A percentile compares a stretch with the other conserved stretches of the same genome.
These are phyloP conservation scores for Lepiota venenata DNA, from an alignment of 768 basidiomycete species.

Conservation along the genomic window DNA sequence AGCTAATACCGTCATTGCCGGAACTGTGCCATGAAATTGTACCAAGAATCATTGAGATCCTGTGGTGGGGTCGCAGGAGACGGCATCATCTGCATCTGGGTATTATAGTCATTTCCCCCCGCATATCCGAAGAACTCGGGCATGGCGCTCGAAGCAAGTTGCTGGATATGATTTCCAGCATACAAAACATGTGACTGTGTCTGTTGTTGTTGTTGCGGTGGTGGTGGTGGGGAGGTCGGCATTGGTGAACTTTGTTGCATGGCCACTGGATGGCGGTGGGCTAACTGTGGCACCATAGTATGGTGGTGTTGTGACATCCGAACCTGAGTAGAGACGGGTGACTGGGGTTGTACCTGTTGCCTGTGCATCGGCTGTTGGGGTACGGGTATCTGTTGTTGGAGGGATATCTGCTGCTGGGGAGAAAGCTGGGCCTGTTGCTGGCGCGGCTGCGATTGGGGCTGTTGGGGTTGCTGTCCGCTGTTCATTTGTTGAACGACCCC, in stretches of 20 bases:
- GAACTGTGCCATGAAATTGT: conserved; percentile 45
- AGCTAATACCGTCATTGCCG: conserved; percentile 23
- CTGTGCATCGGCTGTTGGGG: not conserved
- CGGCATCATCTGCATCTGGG: conserved; percentile 25
- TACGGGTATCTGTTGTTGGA: conserved; percentile 23
- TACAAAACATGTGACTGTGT: conserved; percentile 1
- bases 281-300: conserved; percentile 12
- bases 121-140: conserved; percentile 30
- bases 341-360: not conserved
- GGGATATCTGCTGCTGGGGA: conserved; percentile 8
- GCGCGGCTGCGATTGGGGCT: conserved; percentile 4
- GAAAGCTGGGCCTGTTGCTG: conserved; percentile 5
- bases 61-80: conserved; percentile 21
- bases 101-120: conserved; percentile 16
- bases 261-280: conserved; percentile 20
- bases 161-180: conserved; percentile 6
- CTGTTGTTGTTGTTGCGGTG: not conserved
- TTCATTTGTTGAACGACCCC: conserved; percentile 6
- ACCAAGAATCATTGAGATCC: conserved; percentile 43
- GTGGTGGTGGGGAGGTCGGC: not conserved
- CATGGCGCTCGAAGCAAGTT: conserved; percentile 15
- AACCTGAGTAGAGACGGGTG: not conserved
- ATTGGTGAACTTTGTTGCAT: conserved; percentile 11
- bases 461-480: conserved; percentile 11
- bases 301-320: conserved; percentile 7